Evolutionary conservation across 495 filamentous ascomycete species (phyloP), one percentile per base, ranked within the genome.

Genomic region (Aspergillus mulundensis): DNA sequence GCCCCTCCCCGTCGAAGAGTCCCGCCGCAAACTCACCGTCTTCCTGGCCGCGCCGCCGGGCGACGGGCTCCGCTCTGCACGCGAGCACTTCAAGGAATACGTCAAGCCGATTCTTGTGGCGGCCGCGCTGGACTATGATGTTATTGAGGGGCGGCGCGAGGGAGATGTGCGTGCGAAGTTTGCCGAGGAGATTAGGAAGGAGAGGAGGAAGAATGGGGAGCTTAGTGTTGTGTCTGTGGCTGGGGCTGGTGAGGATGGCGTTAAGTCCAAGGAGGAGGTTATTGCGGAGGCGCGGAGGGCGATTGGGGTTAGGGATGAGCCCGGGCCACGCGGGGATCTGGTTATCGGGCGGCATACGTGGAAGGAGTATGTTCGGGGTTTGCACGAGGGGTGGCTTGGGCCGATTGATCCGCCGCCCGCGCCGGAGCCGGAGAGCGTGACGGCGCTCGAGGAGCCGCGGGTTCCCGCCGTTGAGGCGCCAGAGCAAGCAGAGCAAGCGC

Each of bases 321-420:
- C 85, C 2, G 91, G 89, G 11, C 75, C 87, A 1, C 77, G 79
- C 56, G 91, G 92, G 21, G 92, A 96, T 67, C 76, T 99, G 45
- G 83, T 97, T 5, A 84, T 99, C 58, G 94, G 95, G 6, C 79
- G 94, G 56, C 86, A 97, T 66, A 87, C 92, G 8, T 99, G 94
- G 94, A 97, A 97, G 72, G 94, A 99, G 72, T 99, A 97, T 70
- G 73, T 97, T 10, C 82, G 90, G 23, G 94, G 94, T 23, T 61
- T 97, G 54, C 94, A 99, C 59, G 94, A 99, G 65, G 94, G 94
- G 50, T 97, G 95, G 94, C 75, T 99, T 16, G 94, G 94, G 1
- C 91, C 94, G 1, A 73, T 96, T 21, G 80, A 84, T 62, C 66
- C 73, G 45, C 80, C 79, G 5, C 32, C 32, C 11, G 28, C 10